Percentiles rank a stretch among this genome's conserved stretches.
These are phyloP conservation scores for Neotropicomus parvogracilis DNA, from an alignment of 1,284 basidiomycete genomes.

Conservation along the genomic window DNA sequence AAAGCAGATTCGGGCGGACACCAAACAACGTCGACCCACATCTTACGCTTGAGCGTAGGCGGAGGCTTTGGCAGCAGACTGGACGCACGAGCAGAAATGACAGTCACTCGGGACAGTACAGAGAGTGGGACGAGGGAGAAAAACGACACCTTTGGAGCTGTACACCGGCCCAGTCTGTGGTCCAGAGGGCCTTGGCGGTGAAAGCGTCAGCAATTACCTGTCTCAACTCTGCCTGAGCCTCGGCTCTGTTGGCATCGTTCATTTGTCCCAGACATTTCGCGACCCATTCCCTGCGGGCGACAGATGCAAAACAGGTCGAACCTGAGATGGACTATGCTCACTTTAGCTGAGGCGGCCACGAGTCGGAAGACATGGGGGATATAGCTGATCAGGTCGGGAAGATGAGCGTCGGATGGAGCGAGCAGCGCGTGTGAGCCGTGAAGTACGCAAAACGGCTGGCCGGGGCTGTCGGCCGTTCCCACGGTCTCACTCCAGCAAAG, in stretches of 20 bases:
- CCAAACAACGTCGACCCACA: conserved; percentile 37
- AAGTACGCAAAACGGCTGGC: conserved; percentile 7
- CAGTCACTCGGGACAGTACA: conserved; percentile 24
- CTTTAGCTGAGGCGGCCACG: conserved; percentile 65
- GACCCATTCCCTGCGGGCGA: conserved; percentile 69
- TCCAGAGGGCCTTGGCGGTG: conserved; percentile 76
- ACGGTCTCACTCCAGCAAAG: conserved; percentile 11
- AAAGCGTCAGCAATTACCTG: conserved; percentile 85
- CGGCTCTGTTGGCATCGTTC: conserved; percentile 68
- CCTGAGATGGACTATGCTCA: conserved; percentile 24
- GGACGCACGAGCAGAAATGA: conserved; percentile 13
- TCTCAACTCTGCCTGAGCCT: conserved; percentile 78
- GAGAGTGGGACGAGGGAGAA: conserved; percentile 1
- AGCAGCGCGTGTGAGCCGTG: conserved; percentile 1
- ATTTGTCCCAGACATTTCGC: conserved; percentile 79
- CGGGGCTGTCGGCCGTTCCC: conserved; percentile 18
- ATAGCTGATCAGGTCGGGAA: conserved; percentile 1
- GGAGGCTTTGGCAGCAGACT: conserved; percentile 66
- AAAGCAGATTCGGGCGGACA: neutral
- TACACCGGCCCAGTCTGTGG: conserved; percentile 81
- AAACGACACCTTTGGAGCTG: conserved; percentile 70
- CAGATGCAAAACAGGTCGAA: conserved; percentile 2
- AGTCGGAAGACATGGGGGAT: conserved; percentile 53
- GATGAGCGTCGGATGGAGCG: neutral
- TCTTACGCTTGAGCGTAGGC: conserved; percentile 64